Percentiles rank a stretch among this genome's conserved stretches.
Evolutionary conservation across 768 basidiomycete genomes (phyloP).

Genomic region (Kwoniella pini): DNA sequence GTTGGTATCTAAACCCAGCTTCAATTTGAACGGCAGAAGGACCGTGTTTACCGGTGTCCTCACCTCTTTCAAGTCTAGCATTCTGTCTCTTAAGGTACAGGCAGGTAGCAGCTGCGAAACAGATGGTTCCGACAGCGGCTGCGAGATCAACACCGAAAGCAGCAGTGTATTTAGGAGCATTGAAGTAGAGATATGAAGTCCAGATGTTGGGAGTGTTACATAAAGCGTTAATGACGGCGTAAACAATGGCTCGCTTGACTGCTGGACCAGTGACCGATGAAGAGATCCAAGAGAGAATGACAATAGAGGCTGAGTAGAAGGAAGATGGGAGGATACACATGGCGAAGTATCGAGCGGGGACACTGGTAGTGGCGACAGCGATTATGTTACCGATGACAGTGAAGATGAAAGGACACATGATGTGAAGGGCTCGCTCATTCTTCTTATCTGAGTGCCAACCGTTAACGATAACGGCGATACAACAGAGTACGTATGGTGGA

Average conservation of each 20-base stretch:
- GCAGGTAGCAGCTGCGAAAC: conserved; percentile 31
- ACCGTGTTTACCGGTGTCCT: conserved; percentile 36
- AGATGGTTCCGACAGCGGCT: conserved; percentile 38
- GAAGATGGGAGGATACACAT: conserved; percentile 48
- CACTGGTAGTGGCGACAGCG: conserved; percentile 45
- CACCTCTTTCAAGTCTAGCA: conserved; percentile 43
- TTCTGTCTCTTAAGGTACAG: conserved; percentile 49
- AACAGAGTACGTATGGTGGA: conserved; percentile 50
- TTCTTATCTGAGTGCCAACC: conserved; percentile 46
- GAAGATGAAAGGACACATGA: conserved; percentile 36
- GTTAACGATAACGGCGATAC: conserved; percentile 45
- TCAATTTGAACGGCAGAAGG: conserved; percentile 44
- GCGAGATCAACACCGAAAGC: conserved; percentile 53
- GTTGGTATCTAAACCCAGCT: conserved; percentile 48
- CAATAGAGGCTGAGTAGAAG: conserved; percentile 48
- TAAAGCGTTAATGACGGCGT: conserved; percentile 47
- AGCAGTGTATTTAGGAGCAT: conserved; percentile 44
- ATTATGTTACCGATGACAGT: conserved; percentile 49
- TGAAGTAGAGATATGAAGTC: conserved; percentile 52
- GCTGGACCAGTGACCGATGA: conserved; percentile 40
- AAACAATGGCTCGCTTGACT: conserved; percentile 50
- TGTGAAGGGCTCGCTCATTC: conserved; percentile 39
- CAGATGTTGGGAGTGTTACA: conserved; percentile 48
- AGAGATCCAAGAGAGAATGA: conserved; percentile 51
- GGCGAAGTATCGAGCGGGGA: conserved; percentile 47